phyloP scores from a whole-genome alignment of 306 rosid species.

The Vigna hirtella region DNA sequence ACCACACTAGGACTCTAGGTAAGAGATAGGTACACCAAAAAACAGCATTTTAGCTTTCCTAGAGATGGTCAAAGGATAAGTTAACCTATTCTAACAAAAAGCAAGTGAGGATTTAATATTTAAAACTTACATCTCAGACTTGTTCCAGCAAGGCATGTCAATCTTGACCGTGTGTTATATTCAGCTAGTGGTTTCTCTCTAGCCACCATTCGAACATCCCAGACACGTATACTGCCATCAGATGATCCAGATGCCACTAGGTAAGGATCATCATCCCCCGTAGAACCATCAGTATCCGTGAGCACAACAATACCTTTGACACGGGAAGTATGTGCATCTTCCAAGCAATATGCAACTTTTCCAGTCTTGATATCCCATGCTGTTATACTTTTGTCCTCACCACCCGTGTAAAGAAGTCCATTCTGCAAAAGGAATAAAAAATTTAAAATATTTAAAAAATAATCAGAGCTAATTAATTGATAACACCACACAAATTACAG shows the following conservation, averaged over 20 bases:
- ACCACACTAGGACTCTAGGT: too few species aligned
- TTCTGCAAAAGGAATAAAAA: constrained; percentile 56
- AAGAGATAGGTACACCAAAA: too few species aligned
- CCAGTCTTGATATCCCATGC: constrained; percentile 89
- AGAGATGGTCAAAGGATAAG: too few species aligned
- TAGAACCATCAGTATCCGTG: constrained; percentile 51
- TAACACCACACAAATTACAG: constrained; percentile 1
- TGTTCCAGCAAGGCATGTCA: constrained; percentile 92
- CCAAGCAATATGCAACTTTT: constrained; percentile 74
- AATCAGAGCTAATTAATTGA: not conserved
- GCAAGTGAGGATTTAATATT: constrained; percentile 12
- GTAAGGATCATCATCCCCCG: constrained; percentile 68
- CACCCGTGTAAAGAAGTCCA: constrained; percentile 82
- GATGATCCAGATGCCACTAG: constrained; percentile 86
- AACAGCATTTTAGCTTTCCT: too few species aligned
- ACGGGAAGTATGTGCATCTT: constrained; percentile 80
- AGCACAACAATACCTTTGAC: constrained; percentile 83
- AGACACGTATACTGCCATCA: constrained; percentile 82
- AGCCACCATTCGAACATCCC: constrained; percentile 93
- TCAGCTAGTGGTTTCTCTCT: constrained; percentile 80
- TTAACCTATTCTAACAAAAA: too few species aligned
- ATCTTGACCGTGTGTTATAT: constrained; percentile 77
- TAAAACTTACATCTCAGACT: constrained; percentile 69
- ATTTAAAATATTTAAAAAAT: constrained; percentile 11
- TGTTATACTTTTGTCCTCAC: constrained; percentile 76